A percentile compares a stretch with the other conserved stretches of the same genome.
Evolutionary conservation across 2,329 filamentous ascomycete genomes (phyloP).

Genomic region (Penicillium sp.): DNA sequence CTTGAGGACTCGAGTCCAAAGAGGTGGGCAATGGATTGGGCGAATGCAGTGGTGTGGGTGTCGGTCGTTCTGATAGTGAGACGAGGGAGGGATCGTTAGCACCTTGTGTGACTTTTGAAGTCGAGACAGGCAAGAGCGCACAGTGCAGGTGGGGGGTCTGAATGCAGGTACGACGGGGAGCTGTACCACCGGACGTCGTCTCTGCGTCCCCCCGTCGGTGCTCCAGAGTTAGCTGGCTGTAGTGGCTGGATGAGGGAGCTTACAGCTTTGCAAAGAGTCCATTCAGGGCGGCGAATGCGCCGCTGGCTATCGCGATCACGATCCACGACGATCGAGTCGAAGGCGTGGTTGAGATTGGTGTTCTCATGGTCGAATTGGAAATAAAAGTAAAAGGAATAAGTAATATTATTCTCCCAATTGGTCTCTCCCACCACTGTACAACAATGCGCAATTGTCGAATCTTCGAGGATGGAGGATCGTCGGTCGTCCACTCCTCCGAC

Average conservation of each 20-base stretch:
- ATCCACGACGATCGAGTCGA: conserved; percentile 38
- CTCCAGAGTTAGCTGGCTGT: too few species aligned
- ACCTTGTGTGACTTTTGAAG: too few species aligned
- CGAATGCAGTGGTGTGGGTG: conserved; percentile 50
- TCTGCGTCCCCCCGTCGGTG: too few species aligned
- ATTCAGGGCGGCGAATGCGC: conserved; percentile 58
- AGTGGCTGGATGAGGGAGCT: not conserved
- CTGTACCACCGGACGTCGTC: too few species aligned
- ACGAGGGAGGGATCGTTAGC: not conserved
- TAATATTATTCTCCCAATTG: too few species aligned
- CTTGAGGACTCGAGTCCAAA: conserved; percentile 36
- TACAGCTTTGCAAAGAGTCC: conserved; percentile 63
- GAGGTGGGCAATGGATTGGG: conserved; percentile 40
- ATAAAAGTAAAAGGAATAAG: not conserved
- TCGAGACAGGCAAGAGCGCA: too few species aligned
- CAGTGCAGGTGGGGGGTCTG: too few species aligned
- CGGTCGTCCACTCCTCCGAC: not conserved
- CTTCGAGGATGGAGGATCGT: too few species aligned
- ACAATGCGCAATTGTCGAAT: too few species aligned
- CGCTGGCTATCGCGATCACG: conserved; percentile 54
- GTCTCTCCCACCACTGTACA: too few species aligned
- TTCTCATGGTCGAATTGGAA: conserved; percentile 8
- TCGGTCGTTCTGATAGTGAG: conserved; percentile 50
- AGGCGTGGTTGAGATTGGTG: conserved; percentile 5
- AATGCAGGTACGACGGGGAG: too few species aligned